Conservation (phyloP, 768 basidiomycete genomes). For the Mycena sanguinolenta region DNA sequence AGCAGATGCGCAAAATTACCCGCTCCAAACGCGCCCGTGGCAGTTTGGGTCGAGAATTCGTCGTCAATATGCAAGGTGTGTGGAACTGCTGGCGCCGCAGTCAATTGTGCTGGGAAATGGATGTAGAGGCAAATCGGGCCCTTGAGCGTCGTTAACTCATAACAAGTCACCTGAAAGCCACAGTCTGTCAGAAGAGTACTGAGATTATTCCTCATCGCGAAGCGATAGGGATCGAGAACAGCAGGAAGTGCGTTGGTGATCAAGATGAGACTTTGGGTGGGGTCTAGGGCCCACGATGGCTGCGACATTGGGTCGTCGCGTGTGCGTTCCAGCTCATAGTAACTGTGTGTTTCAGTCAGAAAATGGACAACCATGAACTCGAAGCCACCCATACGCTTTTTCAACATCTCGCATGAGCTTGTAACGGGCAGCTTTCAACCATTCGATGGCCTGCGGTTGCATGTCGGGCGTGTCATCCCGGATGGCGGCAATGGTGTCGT, state of each 20-base stretch:
- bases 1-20: too few relatives aligned
- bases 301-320: background rate
- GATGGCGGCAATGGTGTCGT: background rate
- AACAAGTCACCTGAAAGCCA: too few relatives aligned
- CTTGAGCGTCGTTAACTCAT: too few relatives aligned
- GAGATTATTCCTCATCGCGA: background rate
- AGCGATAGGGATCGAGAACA: background rate
- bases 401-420: slow-evolving; percentile 12
- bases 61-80: background rate
- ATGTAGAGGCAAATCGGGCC: background rate
- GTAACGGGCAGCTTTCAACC: slow-evolving; percentile 4
- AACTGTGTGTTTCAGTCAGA: background rate
- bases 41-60: background rate
- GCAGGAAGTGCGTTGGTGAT: background rate
- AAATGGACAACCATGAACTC: background rate
- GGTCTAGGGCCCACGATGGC: slow-evolving; percentile 2
- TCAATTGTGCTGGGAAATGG: background rate
- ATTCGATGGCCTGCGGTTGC: background rate
- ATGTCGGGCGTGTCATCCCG: slow-evolving; percentile 7
- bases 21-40: too few relatives aligned
- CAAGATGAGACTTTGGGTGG: background rate
- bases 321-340: slow-evolving; percentile 7
- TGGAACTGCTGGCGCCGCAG: background rate
- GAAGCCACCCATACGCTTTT: background rate
- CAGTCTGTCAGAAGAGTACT: background rate